A percentile compares a stretch with the other conserved stretches of the same genome.
Evolutionary conservation across 2,329 filamentous ascomycete genomes (phyloP).

Genomic region (Blumeriella jaapii): DNA sequence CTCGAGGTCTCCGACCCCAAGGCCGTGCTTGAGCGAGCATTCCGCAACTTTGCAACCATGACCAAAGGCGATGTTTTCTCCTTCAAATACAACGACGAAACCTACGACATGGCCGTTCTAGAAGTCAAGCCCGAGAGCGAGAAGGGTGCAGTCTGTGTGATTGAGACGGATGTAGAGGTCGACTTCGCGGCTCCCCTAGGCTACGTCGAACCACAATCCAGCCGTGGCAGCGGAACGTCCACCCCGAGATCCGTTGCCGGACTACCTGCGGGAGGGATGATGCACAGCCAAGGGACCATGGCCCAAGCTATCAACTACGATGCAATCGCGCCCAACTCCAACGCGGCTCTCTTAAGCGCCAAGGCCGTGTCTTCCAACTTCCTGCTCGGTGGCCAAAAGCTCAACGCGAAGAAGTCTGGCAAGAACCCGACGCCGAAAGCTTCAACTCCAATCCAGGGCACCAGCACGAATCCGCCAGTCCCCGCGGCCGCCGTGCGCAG

Average conservation of each 20-base stretch:
- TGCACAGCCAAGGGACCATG: slow-evolving; percentile 87
- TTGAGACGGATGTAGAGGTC: slow-evolving; percentile 92
- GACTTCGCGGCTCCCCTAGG: slow-evolving; percentile 92
- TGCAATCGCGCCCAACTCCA: slow-evolving; percentile 71
- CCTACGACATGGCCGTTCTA: slow-evolving; percentile 85
- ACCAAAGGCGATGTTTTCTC: slow-evolving; percentile 93
- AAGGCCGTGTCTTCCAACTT: slow-evolving; percentile 66
- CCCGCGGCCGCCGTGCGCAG: slow-evolving; percentile 32
- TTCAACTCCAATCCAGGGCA: slow-evolving; percentile 56
- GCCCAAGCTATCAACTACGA: slow-evolving; percentile 96
- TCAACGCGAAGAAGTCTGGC: slow-evolving; percentile 71
- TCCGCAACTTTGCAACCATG: slow-evolving; percentile 88
- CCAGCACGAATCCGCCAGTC: slow-evolving; percentile 30
- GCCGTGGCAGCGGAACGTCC: slow-evolving; percentile 61
- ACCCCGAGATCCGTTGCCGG: slow-evolving; percentile 62
- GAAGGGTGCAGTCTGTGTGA: slow-evolving; percentile 81
- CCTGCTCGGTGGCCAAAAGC: slow-evolving; percentile 63
- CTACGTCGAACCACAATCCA: slow-evolving; percentile 64
- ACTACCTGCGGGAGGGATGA: slow-evolving; percentile 56
- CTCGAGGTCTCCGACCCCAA: slow-evolving; percentile 96
- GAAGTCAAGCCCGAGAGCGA: slow-evolving; percentile 81
- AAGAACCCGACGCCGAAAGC: slow-evolving; percentile 65
- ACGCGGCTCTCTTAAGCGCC: slow-evolving; percentile 49
- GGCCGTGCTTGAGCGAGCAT: slow-evolving; percentile 91
- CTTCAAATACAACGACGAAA: slow-evolving; percentile 90